Evolutionary conservation across 2,329 filamentous ascomycete species (phyloP).

Genomic region (Stromatinia cepivora): DNA sequence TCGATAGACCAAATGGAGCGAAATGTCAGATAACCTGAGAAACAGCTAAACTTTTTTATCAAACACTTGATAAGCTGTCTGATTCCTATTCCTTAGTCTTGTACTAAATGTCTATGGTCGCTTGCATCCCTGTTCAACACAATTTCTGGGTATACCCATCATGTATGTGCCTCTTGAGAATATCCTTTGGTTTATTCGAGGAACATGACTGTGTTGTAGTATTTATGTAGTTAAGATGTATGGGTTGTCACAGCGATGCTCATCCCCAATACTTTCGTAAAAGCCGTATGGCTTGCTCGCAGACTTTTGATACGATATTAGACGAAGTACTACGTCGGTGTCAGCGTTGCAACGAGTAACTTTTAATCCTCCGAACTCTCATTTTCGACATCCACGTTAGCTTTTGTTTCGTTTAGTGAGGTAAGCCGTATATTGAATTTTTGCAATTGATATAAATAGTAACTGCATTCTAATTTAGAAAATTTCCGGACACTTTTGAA

Average conservation of each 20-base stretch:
- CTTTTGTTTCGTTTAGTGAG: not conserved
- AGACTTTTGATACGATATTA: no score
- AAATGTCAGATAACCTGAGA: no score
- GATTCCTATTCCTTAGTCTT: not conserved
- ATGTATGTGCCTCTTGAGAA: no score
- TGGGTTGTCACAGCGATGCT: no score
- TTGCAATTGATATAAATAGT: not conserved
- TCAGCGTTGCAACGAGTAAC: no score
- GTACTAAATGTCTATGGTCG: not conserved
- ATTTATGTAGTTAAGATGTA: not conserved
- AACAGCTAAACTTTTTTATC: no score
- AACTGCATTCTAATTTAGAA: not conserved
- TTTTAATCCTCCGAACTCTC: no score
- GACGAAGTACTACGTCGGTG: not conserved
- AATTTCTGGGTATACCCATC: no score
- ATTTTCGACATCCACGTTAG: not conserved
- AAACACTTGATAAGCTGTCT: no score
- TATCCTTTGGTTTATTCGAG: no score
- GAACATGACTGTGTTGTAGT: not conserved
- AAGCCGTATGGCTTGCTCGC: not conserved
- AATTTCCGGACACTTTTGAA: not conserved
- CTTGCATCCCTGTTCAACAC: not conserved
- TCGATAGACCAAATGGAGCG: no score
- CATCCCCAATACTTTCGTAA: not conserved
- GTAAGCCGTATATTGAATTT: not conserved